phyloP scores from a whole-genome alignment of 345 rosid genomes.

The Syzygium grande region DNA sequence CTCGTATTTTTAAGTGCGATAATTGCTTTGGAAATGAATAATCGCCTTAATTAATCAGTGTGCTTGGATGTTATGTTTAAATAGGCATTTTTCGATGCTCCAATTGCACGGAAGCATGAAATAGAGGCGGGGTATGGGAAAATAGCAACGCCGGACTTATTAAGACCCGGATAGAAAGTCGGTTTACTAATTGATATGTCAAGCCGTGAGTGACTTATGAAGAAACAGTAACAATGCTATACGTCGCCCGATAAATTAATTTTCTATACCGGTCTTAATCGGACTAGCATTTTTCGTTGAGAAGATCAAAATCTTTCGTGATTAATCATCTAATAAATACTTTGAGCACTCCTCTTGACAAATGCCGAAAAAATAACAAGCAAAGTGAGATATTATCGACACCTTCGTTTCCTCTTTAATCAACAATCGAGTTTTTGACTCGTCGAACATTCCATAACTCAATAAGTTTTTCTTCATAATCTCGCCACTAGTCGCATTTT shows the following conservation, averaged over 20 bases:
- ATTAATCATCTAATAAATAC: neutral
- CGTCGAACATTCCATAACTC: neutral
- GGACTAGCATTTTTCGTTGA: neutral
- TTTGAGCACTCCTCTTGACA: neutral
- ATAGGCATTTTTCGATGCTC: neutral
- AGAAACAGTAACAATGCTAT: rapidly evolving
- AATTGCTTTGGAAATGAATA: too few species aligned
- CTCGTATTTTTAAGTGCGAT: too few species aligned
- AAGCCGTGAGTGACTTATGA: too few species aligned
- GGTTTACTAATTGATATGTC: neutral
- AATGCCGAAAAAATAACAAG: neutral
- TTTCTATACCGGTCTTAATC: rapidly evolving
- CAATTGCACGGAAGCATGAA: rapidly evolving
- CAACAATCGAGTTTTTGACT: too few species aligned
- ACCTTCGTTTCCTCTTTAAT: neutral
- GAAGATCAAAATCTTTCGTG: neutral
- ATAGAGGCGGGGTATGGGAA: rapidly evolving
- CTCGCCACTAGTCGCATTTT: neutral
- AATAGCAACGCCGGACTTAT: neutral
- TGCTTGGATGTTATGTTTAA: too few species aligned
- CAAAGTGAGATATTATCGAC: too few species aligned
- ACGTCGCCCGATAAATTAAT: neutral
- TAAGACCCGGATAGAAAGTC: neutral
- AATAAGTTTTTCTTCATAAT: neutral
- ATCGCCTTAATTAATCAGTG: too few species aligned